Evolutionary conservation across 805 yeast species (phyloP), one percentile per base, ranked within the genome.

Genomic region (Teunomyces lycoperdinae): DNA sequence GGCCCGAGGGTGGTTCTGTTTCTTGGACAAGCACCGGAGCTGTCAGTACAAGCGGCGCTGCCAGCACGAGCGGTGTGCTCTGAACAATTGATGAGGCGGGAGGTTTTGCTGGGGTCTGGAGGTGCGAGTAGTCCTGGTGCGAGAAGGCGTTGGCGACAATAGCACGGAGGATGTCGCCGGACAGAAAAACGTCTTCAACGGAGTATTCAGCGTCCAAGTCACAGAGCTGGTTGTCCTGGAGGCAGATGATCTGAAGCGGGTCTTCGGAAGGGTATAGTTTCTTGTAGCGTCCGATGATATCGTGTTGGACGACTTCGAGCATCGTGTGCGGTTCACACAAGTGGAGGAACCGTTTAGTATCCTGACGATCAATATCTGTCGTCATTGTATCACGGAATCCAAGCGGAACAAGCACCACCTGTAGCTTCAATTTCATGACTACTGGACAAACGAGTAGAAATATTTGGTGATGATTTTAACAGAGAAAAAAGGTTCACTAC

Each of bases 141-240:
- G 46, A 50, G 34, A 68, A 54, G 11, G 44, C 49, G 43, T 68
- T 67, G 10, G 54, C 52, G n/a, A 68, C 67, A n/a, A 72, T 50
- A 2, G 73, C 64, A 41, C 76, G 58, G 20, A 73, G 45, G 8
- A 63, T 48, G 42, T 68, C 74, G 4, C 71, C 71, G 11, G 66
- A 54, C n/a, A 27, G 43, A 57, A 88, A 86, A 5, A 87, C 83
- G 55, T 86, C 88, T 8, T 76, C 76, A 0, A 83, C 85, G 2
- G 64, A 50, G 53, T 83, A 87, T 50, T 87, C 96, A 0, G 91
- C 91, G 62, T 88, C 96, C 48, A 88, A 67, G 60, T 88, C 96
- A 55, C 91, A 86, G 48, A 76, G 77, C 49, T 80, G 77, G 36
- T 63, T 64, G 62, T 87, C 92, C 58, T 87, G 95, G 4, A 88